phyloP scores from a whole-genome alignment of 2,329 filamentous ascomycete species.

The Mycosphaerelloides madeirae region DNA sequence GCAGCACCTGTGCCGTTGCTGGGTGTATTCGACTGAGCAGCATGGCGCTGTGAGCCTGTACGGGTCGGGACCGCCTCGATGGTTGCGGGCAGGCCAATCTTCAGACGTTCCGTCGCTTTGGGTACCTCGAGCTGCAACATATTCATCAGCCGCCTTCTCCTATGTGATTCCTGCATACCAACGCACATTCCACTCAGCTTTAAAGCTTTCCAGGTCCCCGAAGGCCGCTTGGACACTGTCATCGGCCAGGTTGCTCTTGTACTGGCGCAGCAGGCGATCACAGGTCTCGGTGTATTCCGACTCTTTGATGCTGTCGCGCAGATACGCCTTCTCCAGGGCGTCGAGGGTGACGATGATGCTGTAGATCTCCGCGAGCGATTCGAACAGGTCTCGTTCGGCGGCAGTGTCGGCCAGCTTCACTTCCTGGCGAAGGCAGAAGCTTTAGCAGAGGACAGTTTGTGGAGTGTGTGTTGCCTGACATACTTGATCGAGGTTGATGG shows the following conservation, averaged over 20 bases:
- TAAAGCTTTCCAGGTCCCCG: constrained; percentile 83
- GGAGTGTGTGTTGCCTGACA: constrained; percentile 8
- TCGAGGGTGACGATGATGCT: constrained; percentile 96
- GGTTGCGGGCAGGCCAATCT: constrained; percentile 88
- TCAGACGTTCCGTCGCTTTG: constrained; percentile 84
- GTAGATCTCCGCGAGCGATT: constrained; percentile 94
- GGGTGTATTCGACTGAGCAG: constrained; percentile 15
- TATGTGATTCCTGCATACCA: background rate
- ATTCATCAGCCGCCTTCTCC: constrained; percentile 4
- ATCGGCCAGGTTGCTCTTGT: constrained; percentile 87
- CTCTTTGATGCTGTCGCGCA: constrained; percentile 91
- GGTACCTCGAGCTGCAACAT: constrained; percentile 76
- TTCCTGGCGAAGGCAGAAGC: constrained; percentile 55
- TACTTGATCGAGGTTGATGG: constrained; percentile 91
- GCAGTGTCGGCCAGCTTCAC: constrained; percentile 84
- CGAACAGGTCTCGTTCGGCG: constrained; percentile 86
- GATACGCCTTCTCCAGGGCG: constrained; percentile 90
- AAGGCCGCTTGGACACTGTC: constrained; percentile 88
- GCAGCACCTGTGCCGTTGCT: constrained; percentile 21
- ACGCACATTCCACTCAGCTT: constrained; percentile 82
- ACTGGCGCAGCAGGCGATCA: constrained; percentile 88
- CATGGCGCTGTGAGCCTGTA: constrained; percentile 13
- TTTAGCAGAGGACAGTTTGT: background rate
- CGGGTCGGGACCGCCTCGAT: constrained; percentile 56
- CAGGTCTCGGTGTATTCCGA: constrained; percentile 95